Evolutionary conservation across 257 asterid species (phyloP), one percentile per base, ranked within the genome.

Genomic region (Petunia axillaris): DNA sequence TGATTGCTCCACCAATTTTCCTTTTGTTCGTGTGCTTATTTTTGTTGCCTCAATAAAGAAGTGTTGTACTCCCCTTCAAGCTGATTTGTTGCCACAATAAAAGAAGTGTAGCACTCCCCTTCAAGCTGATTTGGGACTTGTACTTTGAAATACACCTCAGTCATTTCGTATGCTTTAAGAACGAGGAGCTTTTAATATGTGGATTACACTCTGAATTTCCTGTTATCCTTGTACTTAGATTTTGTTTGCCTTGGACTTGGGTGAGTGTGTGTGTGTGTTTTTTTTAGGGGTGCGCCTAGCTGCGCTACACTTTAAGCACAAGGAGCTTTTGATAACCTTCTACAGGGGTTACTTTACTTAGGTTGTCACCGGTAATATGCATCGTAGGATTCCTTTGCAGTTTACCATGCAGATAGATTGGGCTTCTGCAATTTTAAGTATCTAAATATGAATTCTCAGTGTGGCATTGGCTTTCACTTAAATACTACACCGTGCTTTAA

Each of bases 401-500:
- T 50, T 10, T 73, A 50, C 62, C 46, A 2, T 73, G 62, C 46
- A 50, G 62, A 50, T 50, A 36, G 44, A 50, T 73, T 6, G 0
- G 46, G 52, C 35, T 73, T 73, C 78, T 50, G 78, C 78, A 73
- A 35, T 73, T 5, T 50, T 35, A 73, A 73, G 78, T 52, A 73
- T 73, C 36, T 48, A 50, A 73, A 50, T 1, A 36, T 6, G 62
- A 35, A 73, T 7, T 50, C 62, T 73, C 50, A 44, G 44, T 71
- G 11, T 50, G 60, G 77, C 50, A 10, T 71, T 50, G 43, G 52
- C 44, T 11, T 73, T 73, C 8, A 44, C 41, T 39, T 11, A 11
- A 36, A 73, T 73, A 73, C 78, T 11, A 73, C 78, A 50, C 37
- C 25, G 50, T 73, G 48, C 35, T 50, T 46, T 48, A 25, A 36